Percentiles rank a stretch among this genome's conserved stretches.
Evolutionary conservation across 192 early-diverging fungal genomes (phyloP).

Genomic region (Obelidium mucronatum): DNA sequence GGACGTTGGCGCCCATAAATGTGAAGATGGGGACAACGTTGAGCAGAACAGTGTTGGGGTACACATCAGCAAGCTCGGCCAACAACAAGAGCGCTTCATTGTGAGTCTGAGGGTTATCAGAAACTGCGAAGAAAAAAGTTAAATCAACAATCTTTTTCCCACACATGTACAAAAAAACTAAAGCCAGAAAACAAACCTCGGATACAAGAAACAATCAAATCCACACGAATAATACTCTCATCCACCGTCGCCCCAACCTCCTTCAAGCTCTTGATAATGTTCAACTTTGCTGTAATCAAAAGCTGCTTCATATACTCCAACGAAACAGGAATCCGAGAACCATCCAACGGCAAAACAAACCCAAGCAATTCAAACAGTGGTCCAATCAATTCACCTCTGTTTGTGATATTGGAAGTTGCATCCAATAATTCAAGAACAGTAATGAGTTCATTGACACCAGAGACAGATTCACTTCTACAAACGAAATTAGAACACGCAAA

Average conservation of each 20-base stretch:
- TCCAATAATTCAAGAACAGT: conserved; percentile 77
- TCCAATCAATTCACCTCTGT: conserved; percentile 63
- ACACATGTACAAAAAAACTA: not conserved
- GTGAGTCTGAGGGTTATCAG: conserved; percentile 94
- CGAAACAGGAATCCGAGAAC: conserved; percentile 52
- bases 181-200: conserved; percentile 34
- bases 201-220: conserved; percentile 87
- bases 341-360: conserved; percentile 57
- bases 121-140: conserved; percentile 42
- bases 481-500: not conserved
- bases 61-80: conserved; percentile 81
- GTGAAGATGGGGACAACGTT: conserved; percentile 98
- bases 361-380: conserved; percentile 78
- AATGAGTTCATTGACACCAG: conserved; percentile 45
- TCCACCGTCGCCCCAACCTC: conserved; percentile 42
- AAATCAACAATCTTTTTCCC: no score
- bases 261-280: conserved; percentile 47
- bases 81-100: conserved; percentile 87
- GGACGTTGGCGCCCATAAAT: conserved; percentile 94
- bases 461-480: not conserved
- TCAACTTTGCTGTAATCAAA: conserved; percentile 67
- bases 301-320: conserved; percentile 91
- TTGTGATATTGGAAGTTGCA: conserved; percentile 59
- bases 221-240: conserved; percentile 79
- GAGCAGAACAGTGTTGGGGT: conserved; percentile 84